Evolutionary conservation across 2,329 filamentous ascomycete genomes (phyloP), one percentile per base, ranked within the genome.

Genomic region (Ophiosphaerella korrae): DNA sequence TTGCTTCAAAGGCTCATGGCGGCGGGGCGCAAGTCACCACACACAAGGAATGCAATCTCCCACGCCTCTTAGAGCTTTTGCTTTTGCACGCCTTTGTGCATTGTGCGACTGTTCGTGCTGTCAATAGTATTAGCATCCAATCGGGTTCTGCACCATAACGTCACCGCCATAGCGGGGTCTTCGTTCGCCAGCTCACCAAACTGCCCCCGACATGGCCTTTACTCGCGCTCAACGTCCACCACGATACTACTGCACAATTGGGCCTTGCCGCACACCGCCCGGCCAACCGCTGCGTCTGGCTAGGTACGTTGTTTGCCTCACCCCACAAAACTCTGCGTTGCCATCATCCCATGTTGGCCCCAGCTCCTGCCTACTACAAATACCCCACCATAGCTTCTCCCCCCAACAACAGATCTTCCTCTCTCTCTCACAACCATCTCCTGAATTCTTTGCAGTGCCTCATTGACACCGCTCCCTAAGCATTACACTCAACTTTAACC

Each of bases 111-210:
- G 48, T 51, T 55, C 34, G 49, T 49, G 45, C 52, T 60, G 48
- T 37, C 42, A 34, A 42, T 14, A 33, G 21, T 45, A 38, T 21
- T 61, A 51, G 56, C 55, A 51, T 31, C 66, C 65, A 68, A 70
- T 66, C 50, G 55, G 58, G 53, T 56, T 48, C 47, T 50, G 40
- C 45, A 46, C 54, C 48, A 46, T 45, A 62, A 60, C 64, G 66
- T 72, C 68, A 71, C 67, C 63, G 65, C 61, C 43, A 36, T 53
- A 33, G 60, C 58, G 63, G 62, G 63, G 63, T 48, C 48, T 47
- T 42, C 16, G 40, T 36, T 37, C 48, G 60, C 59, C 65, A 66
- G 52, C 65, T 58, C 58, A 62, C 56, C 44, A 48, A 39, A 42
- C 53, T 56, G 59, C 55, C 56, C 61, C 53, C 66, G 62, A 63